These are phyloP conservation scores for Hymenoscyphus fructigenus DNA, from an alignment of 2,329 filamentous ascomycete genomes.

Conservation along the genomic window DNA sequence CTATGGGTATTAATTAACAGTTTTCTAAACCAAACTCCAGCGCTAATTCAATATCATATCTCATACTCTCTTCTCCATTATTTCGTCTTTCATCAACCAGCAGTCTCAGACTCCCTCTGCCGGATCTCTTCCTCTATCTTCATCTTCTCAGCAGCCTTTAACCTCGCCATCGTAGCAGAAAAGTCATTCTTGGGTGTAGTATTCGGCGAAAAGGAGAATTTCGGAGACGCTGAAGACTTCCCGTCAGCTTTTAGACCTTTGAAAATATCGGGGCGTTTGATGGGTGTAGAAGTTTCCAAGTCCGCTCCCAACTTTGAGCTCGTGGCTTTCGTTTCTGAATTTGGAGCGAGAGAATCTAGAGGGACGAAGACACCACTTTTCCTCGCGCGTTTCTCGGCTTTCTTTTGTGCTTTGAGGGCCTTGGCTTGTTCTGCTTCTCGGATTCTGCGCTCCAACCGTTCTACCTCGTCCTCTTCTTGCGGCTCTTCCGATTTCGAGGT, in stretches of 20 bases:
- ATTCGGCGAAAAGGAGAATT: conserved; percentile 35
- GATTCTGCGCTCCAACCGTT: conserved; percentile 28
- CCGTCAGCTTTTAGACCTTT: conserved; percentile 42
- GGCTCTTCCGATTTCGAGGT: conserved; percentile 21
- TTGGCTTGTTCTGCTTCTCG: conserved; percentile 34
- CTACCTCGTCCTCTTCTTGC: conserved; percentile 43
- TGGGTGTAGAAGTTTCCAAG: conserved; percentile 31
- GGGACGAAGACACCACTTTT: conserved; percentile 37
- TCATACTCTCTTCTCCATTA: neutral
- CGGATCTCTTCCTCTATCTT: conserved; percentile 54
- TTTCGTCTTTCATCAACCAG: conserved; percentile 19
- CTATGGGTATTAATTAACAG: conserved; percentile 1
- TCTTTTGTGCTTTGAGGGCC: conserved; percentile 40
- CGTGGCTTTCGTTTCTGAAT: conserved; percentile 10
- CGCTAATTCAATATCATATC: neutral
- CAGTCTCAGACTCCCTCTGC: conserved; percentile 45
- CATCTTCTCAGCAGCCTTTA: conserved; percentile 55
- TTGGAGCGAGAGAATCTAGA: conserved; percentile 27
- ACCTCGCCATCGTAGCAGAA: conserved; percentile 51
- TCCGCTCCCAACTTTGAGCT: conserved; percentile 19
- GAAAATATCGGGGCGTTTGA: conserved; percentile 38
- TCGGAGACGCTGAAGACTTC: conserved; percentile 38
- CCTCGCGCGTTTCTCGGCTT: conserved; percentile 39
- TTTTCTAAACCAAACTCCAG: neutral
- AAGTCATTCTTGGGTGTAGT: conserved; percentile 34